Conservation (phyloP, 768 basidiomycete species). For the Boletellus ananiceps region DNA sequence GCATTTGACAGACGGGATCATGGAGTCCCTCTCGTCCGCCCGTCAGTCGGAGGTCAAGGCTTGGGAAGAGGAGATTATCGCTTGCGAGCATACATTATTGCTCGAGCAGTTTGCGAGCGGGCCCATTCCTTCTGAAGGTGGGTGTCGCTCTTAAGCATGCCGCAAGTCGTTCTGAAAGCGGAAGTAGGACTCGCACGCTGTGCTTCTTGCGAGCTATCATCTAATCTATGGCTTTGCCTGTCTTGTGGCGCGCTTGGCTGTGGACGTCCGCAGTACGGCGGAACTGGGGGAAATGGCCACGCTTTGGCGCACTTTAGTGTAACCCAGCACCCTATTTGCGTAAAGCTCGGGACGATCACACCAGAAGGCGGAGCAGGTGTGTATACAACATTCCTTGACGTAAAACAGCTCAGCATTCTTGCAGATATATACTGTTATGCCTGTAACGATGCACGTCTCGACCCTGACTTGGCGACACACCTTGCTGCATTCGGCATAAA, state of each 20-base stretch:
- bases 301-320: conserved; percentile 73
- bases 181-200: conserved; percentile 74
- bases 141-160: not conserved
- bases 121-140: conserved; percentile 26
- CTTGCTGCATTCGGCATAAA: conserved; percentile 85
- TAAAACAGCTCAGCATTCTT: not conserved
- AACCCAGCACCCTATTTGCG: conserved; percentile 74
- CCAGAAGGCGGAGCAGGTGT: conserved; percentile 87
- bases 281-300: conserved; percentile 83
- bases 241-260: conserved; percentile 89
- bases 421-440: conserved; percentile 90
- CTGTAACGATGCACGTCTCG: conserved; percentile 79
- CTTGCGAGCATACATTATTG: conserved; percentile 78
- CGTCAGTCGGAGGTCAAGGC: conserved; percentile 94
- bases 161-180: not conserved
- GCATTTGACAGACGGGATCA: conserved; percentile 58
- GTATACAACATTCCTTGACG: conserved; percentile 17
- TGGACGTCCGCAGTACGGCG: conserved; percentile 81
- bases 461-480: conserved; percentile 71
- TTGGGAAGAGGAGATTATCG: conserved; percentile 91
- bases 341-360: conserved; percentile 95
- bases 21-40: conserved; percentile 81
- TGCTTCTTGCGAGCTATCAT: conserved; percentile 74
- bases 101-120: conserved; percentile 42
- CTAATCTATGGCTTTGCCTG: conserved; percentile 94